Percentiles rank a stretch among this genome's conserved stretches.
These are phyloP conservation scores for Phytophthora ohioensis DNA, from an alignment of 352 stramenopile species.

Conservation along the genomic window DNA sequence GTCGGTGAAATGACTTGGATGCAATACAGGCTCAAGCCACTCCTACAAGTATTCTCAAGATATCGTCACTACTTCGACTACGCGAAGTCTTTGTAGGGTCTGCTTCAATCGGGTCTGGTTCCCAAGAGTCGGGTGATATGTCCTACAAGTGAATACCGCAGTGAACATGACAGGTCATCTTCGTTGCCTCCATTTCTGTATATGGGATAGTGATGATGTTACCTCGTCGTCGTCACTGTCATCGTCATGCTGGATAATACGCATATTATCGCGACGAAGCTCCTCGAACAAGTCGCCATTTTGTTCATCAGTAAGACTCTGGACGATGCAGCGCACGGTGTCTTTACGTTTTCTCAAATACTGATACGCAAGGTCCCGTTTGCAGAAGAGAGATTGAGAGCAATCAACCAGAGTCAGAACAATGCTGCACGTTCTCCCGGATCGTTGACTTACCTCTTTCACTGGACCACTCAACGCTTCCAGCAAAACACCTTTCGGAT, in stretches of 20 bases:
- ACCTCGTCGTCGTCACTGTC: slow-evolving; percentile 95
- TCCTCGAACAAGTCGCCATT: slow-evolving; percentile 97
- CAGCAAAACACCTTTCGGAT: slow-evolving; percentile 93
- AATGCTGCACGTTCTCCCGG: neutral
- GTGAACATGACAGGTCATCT: neutral
- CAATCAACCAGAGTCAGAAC: too few relatives aligned
- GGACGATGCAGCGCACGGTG: slow-evolving; percentile 97
- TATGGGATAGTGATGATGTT: neutral
- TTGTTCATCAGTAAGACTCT: slow-evolving; percentile 89
- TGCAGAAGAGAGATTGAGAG: too few relatives aligned
- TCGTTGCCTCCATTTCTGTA: neutral
- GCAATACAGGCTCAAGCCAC: neutral
- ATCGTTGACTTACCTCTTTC: slow-evolving; percentile 58
- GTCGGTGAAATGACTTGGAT: neutral
- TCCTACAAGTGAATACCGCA: slow-evolving; percentile 49
- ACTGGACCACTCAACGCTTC: slow-evolving; percentile 76
- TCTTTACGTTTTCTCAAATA: slow-evolving; percentile 96
- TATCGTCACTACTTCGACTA: slow-evolving; percentile 92
- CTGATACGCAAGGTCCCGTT: slow-evolving; percentile 18
- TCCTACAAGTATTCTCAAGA: slow-evolving; percentile 95
- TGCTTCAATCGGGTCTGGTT: slow-evolving; percentile 89
- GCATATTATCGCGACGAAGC: slow-evolving; percentile 92
- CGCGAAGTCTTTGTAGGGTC: slow-evolving; percentile 84
- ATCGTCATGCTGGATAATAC: slow-evolving; percentile 93
- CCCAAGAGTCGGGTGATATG: slow-evolving; percentile 89